These are phyloP conservation scores for Syzygium grande DNA, from an alignment of 345 rosid species.

Conservation along the genomic window DNA sequence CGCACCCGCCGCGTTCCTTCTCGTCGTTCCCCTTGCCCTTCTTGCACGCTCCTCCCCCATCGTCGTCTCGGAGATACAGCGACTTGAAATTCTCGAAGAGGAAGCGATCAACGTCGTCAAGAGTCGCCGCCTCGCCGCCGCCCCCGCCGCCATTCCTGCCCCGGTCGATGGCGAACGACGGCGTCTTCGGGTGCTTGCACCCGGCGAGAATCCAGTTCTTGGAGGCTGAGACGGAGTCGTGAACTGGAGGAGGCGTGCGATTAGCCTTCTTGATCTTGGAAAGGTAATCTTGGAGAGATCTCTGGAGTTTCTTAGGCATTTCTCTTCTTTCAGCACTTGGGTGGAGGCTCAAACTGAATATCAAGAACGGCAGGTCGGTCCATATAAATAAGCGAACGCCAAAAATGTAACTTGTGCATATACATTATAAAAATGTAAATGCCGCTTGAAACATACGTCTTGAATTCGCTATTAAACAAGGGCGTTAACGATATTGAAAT, in stretches of 20 bases:
- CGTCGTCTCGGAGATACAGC: slow-evolving; percentile 45
- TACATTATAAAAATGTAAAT: not conserved
- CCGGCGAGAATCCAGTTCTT: slow-evolving; percentile 39
- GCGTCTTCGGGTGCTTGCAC: slow-evolving; percentile 61
- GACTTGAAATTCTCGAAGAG: slow-evolving; percentile 78
- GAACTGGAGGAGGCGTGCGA: not conserved
- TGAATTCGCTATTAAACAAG: not conserved
- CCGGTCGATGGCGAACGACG: slow-evolving; percentile 33
- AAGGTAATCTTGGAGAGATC: slow-evolving; percentile 48
- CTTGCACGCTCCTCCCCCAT: not conserved
- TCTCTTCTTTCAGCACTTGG: not conserved
- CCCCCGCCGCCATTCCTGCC: not conserved
- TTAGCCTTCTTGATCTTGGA: slow-evolving; percentile 46
- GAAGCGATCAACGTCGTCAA: slow-evolving; percentile 73
- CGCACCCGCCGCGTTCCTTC: not conserved
- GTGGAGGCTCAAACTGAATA: not conserved
- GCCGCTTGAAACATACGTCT: not conserved
- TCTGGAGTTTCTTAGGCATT: slow-evolving; percentile 65
- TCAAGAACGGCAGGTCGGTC: not conserved
- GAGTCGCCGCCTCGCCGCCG: slow-evolving; percentile 42
- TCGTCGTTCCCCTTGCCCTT: not conserved
- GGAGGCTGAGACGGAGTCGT: slow-evolving; percentile 23
- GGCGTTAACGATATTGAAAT: not conserved
- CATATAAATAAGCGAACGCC: not conserved
- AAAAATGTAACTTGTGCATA: not conserved